These are phyloP conservation scores for Kodamaea sp. DNA, from an alignment of 1,139 yeast genomes.

Conservation along the genomic window DNA sequence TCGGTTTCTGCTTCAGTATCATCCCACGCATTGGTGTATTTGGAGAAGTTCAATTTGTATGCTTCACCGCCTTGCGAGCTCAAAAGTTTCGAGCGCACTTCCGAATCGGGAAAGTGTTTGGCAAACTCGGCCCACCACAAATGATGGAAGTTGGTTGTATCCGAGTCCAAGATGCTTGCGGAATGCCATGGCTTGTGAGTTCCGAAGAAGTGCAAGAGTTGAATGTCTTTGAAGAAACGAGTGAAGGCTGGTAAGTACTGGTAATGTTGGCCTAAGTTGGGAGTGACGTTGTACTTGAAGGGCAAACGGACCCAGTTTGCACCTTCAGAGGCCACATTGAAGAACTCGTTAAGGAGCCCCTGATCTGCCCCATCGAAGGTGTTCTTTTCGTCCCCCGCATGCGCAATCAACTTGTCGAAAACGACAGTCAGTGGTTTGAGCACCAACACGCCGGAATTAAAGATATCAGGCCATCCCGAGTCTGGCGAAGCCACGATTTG, in stretches of 20 bases:
- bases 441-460: slow-evolving; percentile 35
- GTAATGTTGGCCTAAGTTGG: slow-evolving; percentile 26
- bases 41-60: slow-evolving; percentile 31
- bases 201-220: slow-evolving; percentile 33
- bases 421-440: slow-evolving; percentile 24
- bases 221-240: slow-evolving; percentile 29
- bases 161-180: slow-evolving; percentile 14
- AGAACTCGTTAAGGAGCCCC: slow-evolving; percentile 33
- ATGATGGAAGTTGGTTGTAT: slow-evolving; percentile 26
- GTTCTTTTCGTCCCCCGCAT: slow-evolving; percentile 12
- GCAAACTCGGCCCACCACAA: slow-evolving; percentile 42
- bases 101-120: slow-evolving; percentile 17
- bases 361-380: slow-evolving; percentile 40
- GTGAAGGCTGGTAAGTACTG: slow-evolving; percentile 34
- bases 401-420: slow-evolving; percentile 20
- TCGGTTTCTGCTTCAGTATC: not conserved
- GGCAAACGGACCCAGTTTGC: slow-evolving; percentile 31
- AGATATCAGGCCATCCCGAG: slow-evolving; percentile 42
- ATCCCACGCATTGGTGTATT: slow-evolving; percentile 32
- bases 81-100: slow-evolving; percentile 9
- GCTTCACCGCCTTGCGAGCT: slow-evolving; percentile 37
- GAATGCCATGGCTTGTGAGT: slow-evolving; percentile 31
- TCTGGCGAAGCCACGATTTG: slow-evolving; percentile 33
- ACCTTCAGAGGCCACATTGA: slow-evolving; percentile 18
- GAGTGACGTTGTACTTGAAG: slow-evolving; percentile 34